Conservation (phyloP, 306 rosid genomes). For the Cicer judaicum region DNA sequence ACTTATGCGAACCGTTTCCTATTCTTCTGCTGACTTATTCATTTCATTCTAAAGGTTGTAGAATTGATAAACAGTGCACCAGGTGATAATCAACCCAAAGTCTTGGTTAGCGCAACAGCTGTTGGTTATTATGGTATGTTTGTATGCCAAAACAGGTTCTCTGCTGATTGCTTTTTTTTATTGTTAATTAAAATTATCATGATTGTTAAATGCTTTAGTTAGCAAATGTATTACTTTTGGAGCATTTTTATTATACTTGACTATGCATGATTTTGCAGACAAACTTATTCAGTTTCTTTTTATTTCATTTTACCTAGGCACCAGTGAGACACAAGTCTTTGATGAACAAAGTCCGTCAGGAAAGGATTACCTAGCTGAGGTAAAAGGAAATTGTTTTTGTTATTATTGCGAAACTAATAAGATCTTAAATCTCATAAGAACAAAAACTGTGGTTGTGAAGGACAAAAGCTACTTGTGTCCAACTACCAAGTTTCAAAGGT, state of each 20-base stretch:
- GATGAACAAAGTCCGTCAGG: constrained; percentile 92
- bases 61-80: constrained; percentile 81
- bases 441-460: not conserved
- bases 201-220: constrained; percentile 9
- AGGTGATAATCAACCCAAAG: constrained; percentile 70
- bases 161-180: not conserved
- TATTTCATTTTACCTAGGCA: constrained; percentile 56
- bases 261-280: constrained; percentile 4
- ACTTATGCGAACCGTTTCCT: constrained; percentile 17
- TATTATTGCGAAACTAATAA: not conserved
- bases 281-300: constrained; percentile 33
- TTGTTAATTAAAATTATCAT: constrained; percentile 26
- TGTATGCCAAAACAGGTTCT: constrained; percentile 36
- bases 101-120: constrained; percentile 93
- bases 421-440: not conserved
- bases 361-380: constrained; percentile 95
- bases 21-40: constrained; percentile 54
- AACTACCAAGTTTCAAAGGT: too few species aligned
- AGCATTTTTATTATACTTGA: constrained; percentile 14
- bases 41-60: constrained; percentile 70
- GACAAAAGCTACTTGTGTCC: not conserved
- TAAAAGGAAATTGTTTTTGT: constrained; percentile 42
- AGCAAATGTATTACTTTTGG: constrained; percentile 1
- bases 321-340: constrained; percentile 74
- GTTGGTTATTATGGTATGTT: constrained; percentile 94